Conservation (phyloP, 371 early-diverging fungal species). For the Coemansia sp. region DNA sequence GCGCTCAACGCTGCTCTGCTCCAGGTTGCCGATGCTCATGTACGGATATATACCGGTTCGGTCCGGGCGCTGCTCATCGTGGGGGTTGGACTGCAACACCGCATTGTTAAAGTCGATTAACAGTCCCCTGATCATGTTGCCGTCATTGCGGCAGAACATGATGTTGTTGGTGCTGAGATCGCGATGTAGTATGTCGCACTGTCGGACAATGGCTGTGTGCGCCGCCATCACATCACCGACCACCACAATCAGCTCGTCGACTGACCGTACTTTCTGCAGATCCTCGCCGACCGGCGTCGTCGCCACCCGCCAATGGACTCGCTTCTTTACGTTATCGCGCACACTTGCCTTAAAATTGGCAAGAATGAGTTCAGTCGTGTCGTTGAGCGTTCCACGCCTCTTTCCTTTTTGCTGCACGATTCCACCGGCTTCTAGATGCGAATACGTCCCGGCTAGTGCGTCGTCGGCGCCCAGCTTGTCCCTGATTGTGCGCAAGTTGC, state of each 20-base stretch:
- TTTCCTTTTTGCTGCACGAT: too few relatives aligned
- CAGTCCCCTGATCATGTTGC: conserved; percentile 10
- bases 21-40: conserved; percentile 26
- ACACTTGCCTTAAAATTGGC: too few relatives aligned
- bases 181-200: conserved; percentile 15
- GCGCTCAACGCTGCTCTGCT: background rate
- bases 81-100: background rate
- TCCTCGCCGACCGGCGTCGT: conserved; percentile 17
- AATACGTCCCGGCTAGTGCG: too few relatives aligned
- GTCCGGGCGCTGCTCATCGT: background rate
- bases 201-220: background rate
- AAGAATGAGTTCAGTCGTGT: too few relatives aligned
- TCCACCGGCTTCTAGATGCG: too few relatives aligned
- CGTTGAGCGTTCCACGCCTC: too few relatives aligned
- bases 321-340: too few relatives aligned
- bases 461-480: too few relatives aligned
- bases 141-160: background rate
- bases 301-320: conserved; percentile 10
- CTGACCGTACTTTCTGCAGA: background rate
- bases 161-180: conserved; percentile 24
- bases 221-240: conserved; percentile 7
- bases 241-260: conserved; percentile 20
- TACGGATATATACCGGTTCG: conserved; percentile 16
- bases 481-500: too few relatives aligned
- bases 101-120: conserved; percentile 23